Evolutionary conservation across 495 filamentous ascomycete genomes (phyloP).

Genomic region (Neurospora sp.): DNA sequence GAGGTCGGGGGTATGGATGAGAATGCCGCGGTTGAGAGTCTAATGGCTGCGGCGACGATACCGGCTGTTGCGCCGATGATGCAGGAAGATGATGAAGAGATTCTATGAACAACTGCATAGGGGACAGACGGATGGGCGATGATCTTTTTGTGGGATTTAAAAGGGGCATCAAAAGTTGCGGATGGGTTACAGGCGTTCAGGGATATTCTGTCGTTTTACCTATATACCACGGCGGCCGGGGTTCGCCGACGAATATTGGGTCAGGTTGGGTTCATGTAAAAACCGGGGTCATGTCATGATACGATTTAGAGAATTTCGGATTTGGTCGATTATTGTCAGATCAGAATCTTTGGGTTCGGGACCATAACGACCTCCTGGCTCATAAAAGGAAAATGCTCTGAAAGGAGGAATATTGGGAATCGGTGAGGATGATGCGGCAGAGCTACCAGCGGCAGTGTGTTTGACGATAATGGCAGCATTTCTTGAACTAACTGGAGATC

Average conservation of each 20-base stretch:
- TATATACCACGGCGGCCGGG: background rate
- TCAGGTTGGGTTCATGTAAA: background rate
- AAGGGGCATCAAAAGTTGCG: background rate
- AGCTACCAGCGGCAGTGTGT: background rate
- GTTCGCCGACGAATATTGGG: background rate
- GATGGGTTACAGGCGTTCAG: background rate
- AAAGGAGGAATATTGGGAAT: background rate
- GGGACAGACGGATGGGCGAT: background rate
- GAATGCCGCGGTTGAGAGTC: background rate
- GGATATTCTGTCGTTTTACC: background rate
- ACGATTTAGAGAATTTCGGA: background rate
- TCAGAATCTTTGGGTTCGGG: background rate
- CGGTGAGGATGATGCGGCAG: background rate
- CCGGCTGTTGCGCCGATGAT: background rate
- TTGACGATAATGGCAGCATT: background rate
- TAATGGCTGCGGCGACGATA: background rate
- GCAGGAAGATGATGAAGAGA: slow-evolving; percentile 12
- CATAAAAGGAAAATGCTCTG: background rate
- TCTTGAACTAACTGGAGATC: background rate
- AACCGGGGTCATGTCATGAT: background rate
- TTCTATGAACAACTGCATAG: slow-evolving; percentile 4
- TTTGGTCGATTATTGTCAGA: background rate
- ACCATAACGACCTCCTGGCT: background rate
- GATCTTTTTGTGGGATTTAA: background rate
- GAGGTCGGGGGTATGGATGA: slow-evolving; percentile 3